Evolutionary conservation across 1,139 yeast genomes (phyloP), one percentile per base, ranked within the genome.

Genomic region (Yarrowia galli): DNA sequence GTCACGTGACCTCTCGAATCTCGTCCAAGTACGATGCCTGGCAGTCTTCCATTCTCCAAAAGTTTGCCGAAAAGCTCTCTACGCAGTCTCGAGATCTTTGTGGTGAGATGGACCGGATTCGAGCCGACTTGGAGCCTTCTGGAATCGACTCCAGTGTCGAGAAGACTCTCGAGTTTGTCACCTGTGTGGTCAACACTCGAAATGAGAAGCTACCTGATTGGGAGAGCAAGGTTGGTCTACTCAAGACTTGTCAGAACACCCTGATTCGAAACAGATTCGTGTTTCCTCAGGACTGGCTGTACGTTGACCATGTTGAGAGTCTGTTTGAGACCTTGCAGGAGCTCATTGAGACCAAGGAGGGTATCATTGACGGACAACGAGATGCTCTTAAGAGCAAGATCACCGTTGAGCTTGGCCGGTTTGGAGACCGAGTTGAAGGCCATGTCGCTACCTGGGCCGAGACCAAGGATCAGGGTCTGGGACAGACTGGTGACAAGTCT

Each of bases 241-340:
- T 81, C 69, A 72, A 77, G 46, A 72, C 74, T 4, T 85, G 87
- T 3, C 90, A 88, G 69, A 75, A 74, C 1, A 71, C 82, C 1
- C 76, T 89, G 16, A 71, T 79, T 0, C 81, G 82, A 45, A 79
- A 82, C 46, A 78, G 89, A 54, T 83, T 79, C 72, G 81, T 80
- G 49, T 83, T 86, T 68, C 85, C 89, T 0, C 65, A 75, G 0
- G 82, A 83, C 35, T 89, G 95, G 91, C 71, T 88, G 0, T 85
- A 80, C 74, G 80, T 81, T 54, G 96, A 89, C 61, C 96, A 90
- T 72, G 72, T 91, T 1, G 88, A 85, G 35, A 82, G 80, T 68
- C 86, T 85, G 67, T 75, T 83, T 69, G 75, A 80, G 0, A 80
- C 85, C 7, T 75, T 90, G 12, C 71, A 74, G 0, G 82, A 85